phyloP scores from a whole-genome alignment of 257 asterid genomes.

The Solanum bukasovii region DNA sequence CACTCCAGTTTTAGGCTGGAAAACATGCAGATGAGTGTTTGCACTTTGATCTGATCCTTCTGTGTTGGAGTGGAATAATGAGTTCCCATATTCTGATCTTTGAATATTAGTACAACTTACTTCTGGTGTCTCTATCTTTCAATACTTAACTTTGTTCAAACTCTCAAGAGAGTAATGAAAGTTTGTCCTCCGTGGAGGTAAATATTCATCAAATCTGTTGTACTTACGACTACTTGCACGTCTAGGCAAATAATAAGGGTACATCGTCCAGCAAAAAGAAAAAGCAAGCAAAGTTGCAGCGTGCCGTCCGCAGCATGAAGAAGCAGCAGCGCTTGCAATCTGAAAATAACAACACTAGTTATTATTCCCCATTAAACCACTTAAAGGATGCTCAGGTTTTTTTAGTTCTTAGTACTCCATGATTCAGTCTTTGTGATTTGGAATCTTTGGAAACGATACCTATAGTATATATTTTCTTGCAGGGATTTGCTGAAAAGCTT shows the following conservation, averaged over 20 bases:
- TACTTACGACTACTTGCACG: neutral
- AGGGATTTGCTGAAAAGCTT: constrained; percentile 91
- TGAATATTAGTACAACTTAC: neutral
- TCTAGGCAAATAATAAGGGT: constrained; percentile 83
- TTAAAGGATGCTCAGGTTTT: constrained; percentile 90
- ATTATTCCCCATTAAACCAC: constrained; percentile 81
- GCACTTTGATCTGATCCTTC: neutral
- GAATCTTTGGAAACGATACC: neutral
- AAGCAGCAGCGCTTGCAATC: constrained; percentile 80
- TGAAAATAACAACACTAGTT: constrained; percentile 39
- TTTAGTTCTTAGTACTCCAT: neutral
- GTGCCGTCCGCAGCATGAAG: constrained; percentile 84
- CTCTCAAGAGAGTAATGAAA: neutral
- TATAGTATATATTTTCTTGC: constrained; percentile 11
- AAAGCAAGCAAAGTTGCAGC: constrained; percentile 92
- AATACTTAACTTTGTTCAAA: neutral
- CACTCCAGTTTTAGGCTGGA: neutral
- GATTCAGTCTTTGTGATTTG: constrained; percentile 4
- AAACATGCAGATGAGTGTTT: neutral
- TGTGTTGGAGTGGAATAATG: neutral
- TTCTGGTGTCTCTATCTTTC: neutral
- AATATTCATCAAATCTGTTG: neutral
- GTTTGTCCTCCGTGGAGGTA: neutral
- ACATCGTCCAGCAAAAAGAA: constrained; percentile 93
- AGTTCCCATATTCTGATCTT: neutral